Base-by-base conservation (phyloP, 768 basidiomycete genomes). In the Boletales sp. region DNA sequence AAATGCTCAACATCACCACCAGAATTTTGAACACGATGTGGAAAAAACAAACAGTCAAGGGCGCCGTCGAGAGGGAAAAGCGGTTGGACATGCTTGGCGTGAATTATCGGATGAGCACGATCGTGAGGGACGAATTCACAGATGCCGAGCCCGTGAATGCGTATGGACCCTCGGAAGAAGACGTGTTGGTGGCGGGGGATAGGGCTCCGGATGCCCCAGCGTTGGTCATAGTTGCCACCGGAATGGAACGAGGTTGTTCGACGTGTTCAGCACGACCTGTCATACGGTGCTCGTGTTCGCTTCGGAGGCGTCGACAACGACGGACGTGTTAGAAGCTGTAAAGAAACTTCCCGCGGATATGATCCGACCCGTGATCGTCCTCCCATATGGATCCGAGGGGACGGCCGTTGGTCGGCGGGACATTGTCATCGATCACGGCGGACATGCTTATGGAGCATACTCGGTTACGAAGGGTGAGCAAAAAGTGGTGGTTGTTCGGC, bases 51-150 rank as follows among this genome's bases (percentile, higher is more conserved):
- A 38, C 30, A 8, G 19, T 31, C 2, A 29, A 35, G 7, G n/a
- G 30, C 8, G 43, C 34, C 13, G 17, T 40, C 35, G 18, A 29
- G 9, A 40, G 34, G 2, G 50, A 42, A 18, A 19, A 57, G 13
- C 56, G 60, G 3, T 52, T 77, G 6, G 54, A 62, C 18, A 75
- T 77, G 61, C 71, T 80, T 31, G 78, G 77, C 9, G 69, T 81
- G 36, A 82, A 82, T 61, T 82, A 76, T 55, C 71, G 81, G 8
- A 72, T 72, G 63, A 81, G 80, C 55, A 52, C 73, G 0, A 69
- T 80, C 19, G 67, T 81, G 1, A 18, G 76, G 12, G 80, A 81
- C 30, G 58, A 58, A 14, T 24, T 51, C 53, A 47, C 47, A 2
- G 11, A 39, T 4, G 27, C 46, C 6, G 47, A 38, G 21, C 41